Base-by-base conservation (phyloP, 2,329 filamentous ascomycete species). In the Colletotrichum musae region DNA sequence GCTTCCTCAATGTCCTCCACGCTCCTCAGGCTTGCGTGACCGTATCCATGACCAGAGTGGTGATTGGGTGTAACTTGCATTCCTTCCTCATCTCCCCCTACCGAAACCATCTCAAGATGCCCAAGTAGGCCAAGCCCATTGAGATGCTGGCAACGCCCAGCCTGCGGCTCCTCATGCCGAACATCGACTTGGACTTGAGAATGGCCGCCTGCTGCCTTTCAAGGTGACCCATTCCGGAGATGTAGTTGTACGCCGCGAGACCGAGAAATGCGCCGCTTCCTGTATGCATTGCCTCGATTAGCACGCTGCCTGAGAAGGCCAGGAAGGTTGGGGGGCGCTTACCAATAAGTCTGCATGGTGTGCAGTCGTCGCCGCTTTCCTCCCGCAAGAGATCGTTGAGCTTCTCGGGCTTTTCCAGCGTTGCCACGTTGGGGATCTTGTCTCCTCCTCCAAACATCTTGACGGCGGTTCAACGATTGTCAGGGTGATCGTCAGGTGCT, bases 201-300 rank as follows among this genome's bases (percentile, higher is more conserved):
- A 95, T 93, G 69, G 83, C 80, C n/a, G 85, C 84, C 70, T 87
- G 86, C 77, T 93, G 91, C 74, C 86, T 84, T 74, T 90, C 86
- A 36, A 96, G 87, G 79, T 95, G 92, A 58, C 85, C 84, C 80
- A 91, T 92, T 67, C 93, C 93, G 3, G 92, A 93, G 70, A 90
- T 84, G 81, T 94, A 95, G 79, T 90, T 94, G 81, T 95, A 96
- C 1, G 86, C 90, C 4, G 90, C 93, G 16, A 95, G 88, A 1
- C 92, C 92, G 64, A 94, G 84, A 72, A 96, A 94, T 1, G 93
- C 92, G 47, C 90, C 87, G 75, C 92, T 91, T 52, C 93, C 93
- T 95, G 74, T 64, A 24, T 4, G 26, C 9, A 6, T 36, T 45
- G 54, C 53, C 26, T 45, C 45, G 15, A 52, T 64, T 15, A 69